Percentiles rank a stretch among this genome's conserved stretches.
Conservation (phyloP, 1,284 basidiomycete species). For the Papiliotrema flavescens region DNA sequence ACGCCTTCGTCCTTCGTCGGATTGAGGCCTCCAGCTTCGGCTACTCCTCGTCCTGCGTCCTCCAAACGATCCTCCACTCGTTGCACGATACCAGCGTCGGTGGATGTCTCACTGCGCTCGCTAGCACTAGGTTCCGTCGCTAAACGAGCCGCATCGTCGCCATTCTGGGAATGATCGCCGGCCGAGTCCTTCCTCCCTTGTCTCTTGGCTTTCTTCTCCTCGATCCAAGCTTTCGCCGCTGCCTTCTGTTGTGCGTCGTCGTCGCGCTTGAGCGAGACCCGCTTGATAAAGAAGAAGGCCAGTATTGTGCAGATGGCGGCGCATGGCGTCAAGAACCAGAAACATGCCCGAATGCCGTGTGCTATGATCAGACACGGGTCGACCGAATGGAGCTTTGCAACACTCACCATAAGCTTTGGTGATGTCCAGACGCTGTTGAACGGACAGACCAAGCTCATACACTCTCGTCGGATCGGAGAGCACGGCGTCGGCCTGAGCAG, state of each 20-base stretch:
- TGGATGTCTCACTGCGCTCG: not conserved
- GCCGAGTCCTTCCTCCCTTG: not conserved
- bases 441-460: slow-evolving; percentile 14
- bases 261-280: slow-evolving; percentile 30
- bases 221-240: slow-evolving; percentile 42
- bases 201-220: slow-evolving; percentile 28
- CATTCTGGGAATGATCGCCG: not conserved
- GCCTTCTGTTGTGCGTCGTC: slow-evolving; percentile 42
- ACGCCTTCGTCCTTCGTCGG: not conserved
- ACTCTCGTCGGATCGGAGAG: slow-evolving; percentile 34
- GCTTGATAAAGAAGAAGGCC: slow-evolving; percentile 39
- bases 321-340: slow-evolving; percentile 38
- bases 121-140: not conserved
- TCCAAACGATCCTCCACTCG: slow-evolving; percentile 12
- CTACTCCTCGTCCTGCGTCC: slow-evolving; percentile 14
- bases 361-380: slow-evolving; percentile 15
- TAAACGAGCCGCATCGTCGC: not conserved
- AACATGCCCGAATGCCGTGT: slow-evolving; percentile 36
- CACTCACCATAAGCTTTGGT: slow-evolving; percentile 38
- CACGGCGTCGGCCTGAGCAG: slow-evolving; percentile 12
- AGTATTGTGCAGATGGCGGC: slow-evolving; percentile 35
- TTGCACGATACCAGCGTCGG: not conserved
- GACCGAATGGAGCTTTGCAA: too few relatives aligned
- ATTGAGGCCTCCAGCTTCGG: slow-evolving; percentile 14
- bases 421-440: slow-evolving; percentile 16